Base-by-base conservation (phyloP, 495 filamentous ascomycete species). In the Neurospora sublineolata region DNA sequence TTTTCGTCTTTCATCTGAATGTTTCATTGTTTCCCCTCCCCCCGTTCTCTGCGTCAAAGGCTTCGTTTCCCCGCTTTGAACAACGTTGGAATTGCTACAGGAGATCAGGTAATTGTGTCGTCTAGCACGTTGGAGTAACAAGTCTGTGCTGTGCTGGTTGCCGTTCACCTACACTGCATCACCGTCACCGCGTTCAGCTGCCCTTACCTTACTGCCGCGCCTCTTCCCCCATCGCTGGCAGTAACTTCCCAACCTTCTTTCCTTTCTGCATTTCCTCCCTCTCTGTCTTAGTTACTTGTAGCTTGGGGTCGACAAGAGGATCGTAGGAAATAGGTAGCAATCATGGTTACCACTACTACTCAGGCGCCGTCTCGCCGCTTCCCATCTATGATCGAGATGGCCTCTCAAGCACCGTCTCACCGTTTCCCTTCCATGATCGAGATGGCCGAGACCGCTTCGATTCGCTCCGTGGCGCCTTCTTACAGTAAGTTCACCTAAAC, bases 391-490 rank as follows among this genome's bases (percentile, higher is more conserved):
- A 60, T 60, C 23, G 52, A 60, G 52, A 30, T 60, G 52, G 52
- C 52, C 52, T 60, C 52, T 27, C 52, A 60, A 33, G 23, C 52
- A 33, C 52, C 52, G 12, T 14, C 52, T 60, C 52, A 27, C 23
- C 52, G 23, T 60, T 60, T 60, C 23, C 52, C 52, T 60, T 60
- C 52, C 7, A 60, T 60, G 52, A 60, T 60, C 12, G 52, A 60
- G 23, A 60, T 60, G 52, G 52, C 52, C 52, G 84, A 86, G 73
- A 85, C 84, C n/a, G 83, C 83, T 9, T 86, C 84, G 23, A 83
- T 86, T 68, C 80, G 80, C 52, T 85, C 84, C n/a, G 83, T 83
- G 3, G 83, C 84, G 4, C 85, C 85, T 2, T 86, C 85, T 9
- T 86, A 86, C 74, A 81, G 84, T 85, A 75, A 80, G 83, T 76